Base-by-base conservation (phyloP, 2,329 filamentous ascomycete species). In the Alternaria sp. region DNA sequence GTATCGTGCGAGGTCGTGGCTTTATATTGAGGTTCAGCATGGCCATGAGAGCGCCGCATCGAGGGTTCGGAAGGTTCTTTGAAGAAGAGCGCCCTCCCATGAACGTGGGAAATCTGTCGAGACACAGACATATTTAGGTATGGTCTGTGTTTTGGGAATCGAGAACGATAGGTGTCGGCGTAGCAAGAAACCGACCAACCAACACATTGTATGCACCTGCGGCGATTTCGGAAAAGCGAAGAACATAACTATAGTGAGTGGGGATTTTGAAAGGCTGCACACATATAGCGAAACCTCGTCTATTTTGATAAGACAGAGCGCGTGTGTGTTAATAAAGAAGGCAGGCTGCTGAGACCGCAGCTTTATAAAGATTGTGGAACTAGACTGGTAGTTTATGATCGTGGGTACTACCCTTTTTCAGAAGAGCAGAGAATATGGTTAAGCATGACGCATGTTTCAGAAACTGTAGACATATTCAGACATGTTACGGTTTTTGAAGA, bases 241-340 rank as follows among this genome's bases (percentile, higher is more conserved):
- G 15, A 36, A 36, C 32, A 36, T 36, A 5, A 2, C 0, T 15
- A 9, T 9, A 1, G 0, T n/a, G 8, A 1, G 0, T 0, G 4
- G 4, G 15, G 1, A 9, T 36, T 36, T 36, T 36, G 32, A 8
- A 36, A 36, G 7, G 7, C 32, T 4, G 32, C 32, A 36, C 1
- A 9, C 32, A 36, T 36, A 13, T 8, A 2, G 1, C 12, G 5
- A 12, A 30, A 2, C 28, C 8, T 1, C 28, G 28, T 5, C 10
- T 11, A 30, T 30, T 30, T 32, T 32, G 12, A n/a, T 36, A 36
- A 3, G 7, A 36, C 32, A 36, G 15, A 0, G 32, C 4, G 4
- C 4, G 4, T 36, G 32, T 36, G 7, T 10, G 32, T n/a, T 36
- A 2, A 36, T 1, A 8, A 0, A 36, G 15, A 0, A 36, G 5